Conservation (phyloP, 2,329 filamentous ascomycete genomes). For the Fusarium vanettenii region DNA sequence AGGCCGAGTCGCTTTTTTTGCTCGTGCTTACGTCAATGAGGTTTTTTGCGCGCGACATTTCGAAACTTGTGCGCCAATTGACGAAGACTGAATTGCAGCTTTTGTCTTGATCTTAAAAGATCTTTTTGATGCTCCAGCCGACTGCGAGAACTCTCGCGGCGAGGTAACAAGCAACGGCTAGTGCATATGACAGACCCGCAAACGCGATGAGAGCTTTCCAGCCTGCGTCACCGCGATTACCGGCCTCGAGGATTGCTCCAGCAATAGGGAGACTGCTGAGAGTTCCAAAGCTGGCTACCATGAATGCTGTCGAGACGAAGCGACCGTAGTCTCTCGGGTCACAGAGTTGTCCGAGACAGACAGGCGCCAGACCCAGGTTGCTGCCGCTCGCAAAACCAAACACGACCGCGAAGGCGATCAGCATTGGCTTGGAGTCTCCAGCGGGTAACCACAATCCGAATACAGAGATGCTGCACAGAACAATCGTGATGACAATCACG, state of each 20-base stretch:
- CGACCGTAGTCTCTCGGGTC: conserved; percentile 79
- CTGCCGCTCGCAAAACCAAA: conserved; percentile 86
- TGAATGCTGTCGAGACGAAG: conserved; percentile 82
- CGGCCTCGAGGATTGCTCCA: conserved; percentile 50
- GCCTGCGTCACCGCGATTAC: conserved; percentile 40
- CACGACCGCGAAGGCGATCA: conserved; percentile 75
- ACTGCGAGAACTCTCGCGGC: conserved; percentile 32
- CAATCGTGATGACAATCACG: conserved; percentile 76
- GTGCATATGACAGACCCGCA: conserved; percentile 45
- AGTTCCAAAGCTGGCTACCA: conserved; percentile 79
- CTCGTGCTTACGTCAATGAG: not conserved
- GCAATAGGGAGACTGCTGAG: conserved; percentile 60
- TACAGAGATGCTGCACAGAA: conserved; percentile 63
- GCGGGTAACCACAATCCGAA: conserved; percentile 79
- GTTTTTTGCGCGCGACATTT: not conserved
- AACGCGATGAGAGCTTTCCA: conserved; percentile 55
- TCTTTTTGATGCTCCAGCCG: conserved; percentile 30
- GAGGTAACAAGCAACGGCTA: conserved; percentile 34
- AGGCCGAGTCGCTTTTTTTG: not conserved
- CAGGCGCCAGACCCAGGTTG: conserved; percentile 81
- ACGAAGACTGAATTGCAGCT: not conserved
- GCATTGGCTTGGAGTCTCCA: conserved; percentile 62
- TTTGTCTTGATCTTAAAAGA: conserved; percentile 18
- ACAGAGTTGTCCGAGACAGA: conserved; percentile 85
- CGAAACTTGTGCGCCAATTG: not conserved